Evolutionary conservation across 73 alveolate species (phyloP).

Genomic region (Symbiodinium pilosum): DNA sequence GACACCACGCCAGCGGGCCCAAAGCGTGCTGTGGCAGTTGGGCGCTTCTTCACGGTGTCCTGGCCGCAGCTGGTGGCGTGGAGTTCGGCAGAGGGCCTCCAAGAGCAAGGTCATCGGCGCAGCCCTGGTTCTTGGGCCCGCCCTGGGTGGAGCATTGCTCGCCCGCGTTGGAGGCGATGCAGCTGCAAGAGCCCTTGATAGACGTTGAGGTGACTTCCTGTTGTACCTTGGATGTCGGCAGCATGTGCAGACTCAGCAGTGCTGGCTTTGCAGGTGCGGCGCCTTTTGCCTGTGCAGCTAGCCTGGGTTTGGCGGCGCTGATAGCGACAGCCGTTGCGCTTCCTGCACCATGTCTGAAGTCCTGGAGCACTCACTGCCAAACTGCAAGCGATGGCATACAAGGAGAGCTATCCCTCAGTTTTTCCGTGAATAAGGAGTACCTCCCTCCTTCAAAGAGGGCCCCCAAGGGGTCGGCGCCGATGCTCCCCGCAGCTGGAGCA

Average conservation of each 20-base stretch:
- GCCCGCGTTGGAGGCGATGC: constrained; percentile 26
- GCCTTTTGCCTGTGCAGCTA: constrained; percentile 63
- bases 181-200: background rate
- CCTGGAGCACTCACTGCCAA: too few species aligned
- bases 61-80: background rate
- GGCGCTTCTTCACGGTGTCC: constrained; percentile 78
- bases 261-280: background rate
- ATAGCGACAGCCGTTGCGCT: constrained; percentile 10
- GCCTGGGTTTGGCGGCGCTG: constrained; percentile 44
- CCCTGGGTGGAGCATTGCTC: constrained; percentile 28
- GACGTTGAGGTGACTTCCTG: too few species aligned
- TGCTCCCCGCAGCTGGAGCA: constrained; percentile 1
- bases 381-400: too few species aligned
- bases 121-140: constrained; percentile 60
- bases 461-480: background rate
- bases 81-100: background rate
- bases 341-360: background rate
- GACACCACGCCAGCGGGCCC: constrained; percentile 93
- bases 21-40: constrained; percentile 50
- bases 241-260: too few species aligned
- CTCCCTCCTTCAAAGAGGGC: constrained; percentile 52
- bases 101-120: constrained; percentile 89
- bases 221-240: too few species aligned
- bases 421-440: constrained; percentile 73
- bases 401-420: too few species aligned